Percentiles rank a stretch among this genome's conserved stretches.
Conservation (phyloP, 1,139 yeast genomes). For the Saccharomyces pastorianus region DNA sequence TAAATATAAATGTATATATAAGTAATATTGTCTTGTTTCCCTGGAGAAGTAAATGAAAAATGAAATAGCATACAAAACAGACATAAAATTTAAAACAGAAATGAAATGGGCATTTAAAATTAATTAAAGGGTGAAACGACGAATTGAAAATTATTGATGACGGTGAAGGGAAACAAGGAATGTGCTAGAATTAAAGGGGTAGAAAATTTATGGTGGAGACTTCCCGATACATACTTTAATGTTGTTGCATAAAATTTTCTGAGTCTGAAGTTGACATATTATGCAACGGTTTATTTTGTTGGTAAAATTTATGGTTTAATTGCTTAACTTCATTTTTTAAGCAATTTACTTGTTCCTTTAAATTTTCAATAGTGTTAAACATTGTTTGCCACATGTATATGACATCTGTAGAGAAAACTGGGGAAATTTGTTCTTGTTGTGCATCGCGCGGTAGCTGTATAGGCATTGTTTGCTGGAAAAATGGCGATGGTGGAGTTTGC, state of each 20-base stretch:
- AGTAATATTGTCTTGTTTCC: background rate
- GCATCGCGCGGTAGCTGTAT: background rate
- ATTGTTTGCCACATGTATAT: conserved; percentile 9
- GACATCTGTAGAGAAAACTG: background rate
- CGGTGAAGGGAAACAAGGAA: background rate
- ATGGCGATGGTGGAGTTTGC: background rate
- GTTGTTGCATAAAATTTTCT: background rate
- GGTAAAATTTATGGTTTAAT: conserved; percentile 9
- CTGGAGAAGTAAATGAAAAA: background rate
- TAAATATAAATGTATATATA: background rate
- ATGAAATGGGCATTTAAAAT: background rate
- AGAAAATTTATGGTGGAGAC: background rate
- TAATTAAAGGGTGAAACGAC: background rate
- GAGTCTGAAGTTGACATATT: background rate
- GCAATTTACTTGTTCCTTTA: conserved; percentile 14
- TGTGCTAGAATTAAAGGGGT: background rate
- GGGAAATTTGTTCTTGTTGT: conserved; percentile 2
- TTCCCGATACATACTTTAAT: background rate
- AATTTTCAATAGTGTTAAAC: conserved; percentile 9
- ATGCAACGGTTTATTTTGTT: conserved; percentile 3
- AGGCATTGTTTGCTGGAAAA: background rate
- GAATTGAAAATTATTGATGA: background rate
- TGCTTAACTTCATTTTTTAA: conserved; percentile 11
- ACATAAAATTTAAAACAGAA: background rate
- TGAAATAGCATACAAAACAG: background rate